Conservation (phyloP, 2,329 filamentous ascomycete genomes). For the Decorospora gaudefroyi region DNA sequence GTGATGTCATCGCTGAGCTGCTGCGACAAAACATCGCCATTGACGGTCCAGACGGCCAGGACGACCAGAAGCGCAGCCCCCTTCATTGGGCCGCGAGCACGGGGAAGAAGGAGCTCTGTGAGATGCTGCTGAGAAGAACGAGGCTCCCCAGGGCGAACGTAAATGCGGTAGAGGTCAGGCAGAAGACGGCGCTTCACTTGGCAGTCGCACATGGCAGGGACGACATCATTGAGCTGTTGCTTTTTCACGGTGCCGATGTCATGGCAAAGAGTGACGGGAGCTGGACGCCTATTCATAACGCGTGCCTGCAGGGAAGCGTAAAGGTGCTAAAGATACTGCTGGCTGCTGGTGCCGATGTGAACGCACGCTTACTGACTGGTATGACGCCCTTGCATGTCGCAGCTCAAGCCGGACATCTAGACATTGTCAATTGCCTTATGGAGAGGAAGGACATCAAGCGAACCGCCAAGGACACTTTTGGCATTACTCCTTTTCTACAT, state of each 20-base stretch:
- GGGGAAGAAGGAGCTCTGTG: conserved; percentile 57
- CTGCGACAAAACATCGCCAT: conserved; percentile 49
- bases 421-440: conserved; percentile 46
- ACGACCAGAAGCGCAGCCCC: conserved; percentile 57
- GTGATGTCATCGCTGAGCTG: conserved; percentile 51
- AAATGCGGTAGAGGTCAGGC: conserved; percentile 41
- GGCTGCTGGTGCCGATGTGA: conserved; percentile 39
- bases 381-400: conserved; percentile 48
- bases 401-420: conserved; percentile 42
- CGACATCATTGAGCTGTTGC: conserved; percentile 44
- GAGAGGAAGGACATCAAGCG: conserved; percentile 45
- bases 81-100: conserved; percentile 64
- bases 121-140: conserved; percentile 51
- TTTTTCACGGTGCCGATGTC: conserved; percentile 38
- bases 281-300: conserved; percentile 45
- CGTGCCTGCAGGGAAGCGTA: conserved; percentile 40
- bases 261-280: conserved; percentile 43
- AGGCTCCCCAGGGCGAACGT: conserved; percentile 37
- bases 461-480: conserved; percentile 50
- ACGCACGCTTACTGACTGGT: conserved; percentile 41
- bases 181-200: conserved; percentile 46
- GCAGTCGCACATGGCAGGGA: conserved; percentile 43
- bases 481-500: conserved; percentile 51
- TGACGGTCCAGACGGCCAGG: conserved; percentile 48
- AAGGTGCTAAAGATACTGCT: conserved; percentile 41